Base-by-base conservation (phyloP, 2,329 filamentous ascomycete species). In the Zopfia rhizophila region DNA sequence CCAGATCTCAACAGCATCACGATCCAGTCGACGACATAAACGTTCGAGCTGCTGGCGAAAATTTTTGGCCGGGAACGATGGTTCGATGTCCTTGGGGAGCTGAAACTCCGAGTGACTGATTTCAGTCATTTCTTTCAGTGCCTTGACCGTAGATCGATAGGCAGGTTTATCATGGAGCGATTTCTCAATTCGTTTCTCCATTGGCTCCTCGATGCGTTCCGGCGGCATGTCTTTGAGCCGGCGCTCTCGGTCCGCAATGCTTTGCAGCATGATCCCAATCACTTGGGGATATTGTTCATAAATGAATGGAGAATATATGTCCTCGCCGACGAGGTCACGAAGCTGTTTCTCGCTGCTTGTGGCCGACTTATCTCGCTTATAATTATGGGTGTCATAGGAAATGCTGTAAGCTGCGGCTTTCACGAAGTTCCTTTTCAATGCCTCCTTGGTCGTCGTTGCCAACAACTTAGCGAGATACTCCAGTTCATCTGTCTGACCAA, bases 381-480 rank as follows among this genome's bases (percentile, higher is more conserved):
- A 62, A 6, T 67, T 67, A 47, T 70, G 58, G 41, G 90, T 85
- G 63, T 93, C 89, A 65, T 88, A 85, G 3, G 90, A 87, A 58
- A 96, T 86, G 45, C 88, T 86, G 67, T 97, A 99, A 4, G 91
- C 91, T 55, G 91, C 81, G 3, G 86, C 82, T 65, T 88, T 94
- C 23, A 87, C 81, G 61, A 97, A 97, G 13, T 87, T 88, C 18
- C 75, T 72, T 21, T 80, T 75, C 11, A 96, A 44, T 7, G 62
- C 27, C 2, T 68, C 56, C 2, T 50, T 22, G 12, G 44, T 45
- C 14, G 58, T 36, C 6, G 46, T 43, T n/a, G 46, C 51, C 3
- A 70, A 24, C 21, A 80, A 72, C 22, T 72, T 69, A 16, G 87
- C 83, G 22, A 97, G 71, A 13, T 82, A 78, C 28, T 79, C 69